Percentiles rank a stretch among this genome's conserved stretches.
phyloP scores from a whole-genome alignment of 306 rosid species.

The Sindora glabra region DNA sequence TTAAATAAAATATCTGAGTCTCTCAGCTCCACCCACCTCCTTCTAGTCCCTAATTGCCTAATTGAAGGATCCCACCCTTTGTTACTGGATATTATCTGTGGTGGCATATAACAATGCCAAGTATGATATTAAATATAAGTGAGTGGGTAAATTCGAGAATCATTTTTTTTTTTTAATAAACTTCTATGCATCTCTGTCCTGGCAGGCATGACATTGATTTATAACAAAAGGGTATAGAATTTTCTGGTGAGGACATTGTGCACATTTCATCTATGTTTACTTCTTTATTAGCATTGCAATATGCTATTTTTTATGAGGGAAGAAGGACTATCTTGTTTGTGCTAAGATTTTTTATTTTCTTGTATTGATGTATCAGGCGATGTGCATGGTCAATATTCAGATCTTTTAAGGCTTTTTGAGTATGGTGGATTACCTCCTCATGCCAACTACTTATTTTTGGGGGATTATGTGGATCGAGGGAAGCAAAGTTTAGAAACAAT shows the following conservation, averaged over 20 bases:
- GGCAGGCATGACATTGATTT: not conserved
- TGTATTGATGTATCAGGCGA: slow-evolving; percentile 54
- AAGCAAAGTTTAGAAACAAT: slow-evolving; percentile 91
- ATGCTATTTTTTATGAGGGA: not conserved
- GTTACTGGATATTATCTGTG: no score
- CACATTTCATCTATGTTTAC: not conserved
- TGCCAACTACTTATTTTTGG: slow-evolving; percentile 88
- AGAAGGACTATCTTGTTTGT: not conserved
- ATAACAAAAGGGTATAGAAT: no score
- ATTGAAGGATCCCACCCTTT: no score
- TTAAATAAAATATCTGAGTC: no score
- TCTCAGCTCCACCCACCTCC: no score
- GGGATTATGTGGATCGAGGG: slow-evolving; percentile 97
- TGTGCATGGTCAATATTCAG: slow-evolving; percentile 91
- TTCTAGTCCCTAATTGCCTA: no score
- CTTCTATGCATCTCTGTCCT: not conserved
- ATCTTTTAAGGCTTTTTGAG: slow-evolving; percentile 91
- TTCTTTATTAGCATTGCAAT: not conserved
- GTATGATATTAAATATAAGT: no score
- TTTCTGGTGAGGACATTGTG: no score
- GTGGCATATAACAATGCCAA: no score
- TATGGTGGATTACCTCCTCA: slow-evolving; percentile 91
- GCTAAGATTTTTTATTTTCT: not conserved
- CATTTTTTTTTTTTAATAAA: no score
- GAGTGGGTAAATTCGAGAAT: no score